A percentile compares a stretch with the other conserved stretches of the same genome.
Conservation (phyloP, 306 rosid genomes). For the Quercus ilex region DNA sequence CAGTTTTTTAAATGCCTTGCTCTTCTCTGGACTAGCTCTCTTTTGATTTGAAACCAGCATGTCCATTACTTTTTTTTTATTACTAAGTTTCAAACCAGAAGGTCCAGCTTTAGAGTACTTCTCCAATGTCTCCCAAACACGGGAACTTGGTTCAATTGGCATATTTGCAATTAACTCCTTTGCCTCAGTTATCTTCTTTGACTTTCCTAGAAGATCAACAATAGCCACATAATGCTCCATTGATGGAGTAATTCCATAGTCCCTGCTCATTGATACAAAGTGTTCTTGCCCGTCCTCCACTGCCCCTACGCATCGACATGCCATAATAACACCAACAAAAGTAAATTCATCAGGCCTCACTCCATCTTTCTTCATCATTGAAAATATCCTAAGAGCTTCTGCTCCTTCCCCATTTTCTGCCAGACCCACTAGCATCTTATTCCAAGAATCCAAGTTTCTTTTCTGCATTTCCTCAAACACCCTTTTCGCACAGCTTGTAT, state of each 20-base stretch:
- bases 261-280: not conserved
- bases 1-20: not conserved
- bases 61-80: not conserved
- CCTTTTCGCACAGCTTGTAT: not conserved
- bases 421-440: not conserved
- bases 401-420: slow-evolving; percentile 8
- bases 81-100: not conserved
- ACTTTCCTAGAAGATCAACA: not conserved
- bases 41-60: not conserved
- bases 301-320: not conserved
- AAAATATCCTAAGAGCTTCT: not conserved
- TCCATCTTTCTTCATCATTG: not conserved
- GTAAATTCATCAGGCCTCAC: not conserved
- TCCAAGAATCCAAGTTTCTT: slow-evolving; percentile 3
- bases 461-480: not conserved
- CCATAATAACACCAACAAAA: not conserved
- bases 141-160: not conserved
- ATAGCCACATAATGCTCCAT: not conserved
- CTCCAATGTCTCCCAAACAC: not conserved
- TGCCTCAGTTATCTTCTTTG: not conserved
- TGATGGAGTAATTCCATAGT: not conserved
- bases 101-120: not conserved
- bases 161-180: not conserved
- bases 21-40: not conserved
- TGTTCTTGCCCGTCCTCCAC: not conserved